Percentiles rank a stretch among this genome's conserved stretches.
Evolutionary conservation across 75 land plant species (phyloP).

Genomic region (Cupressus sempervirens): DNA sequence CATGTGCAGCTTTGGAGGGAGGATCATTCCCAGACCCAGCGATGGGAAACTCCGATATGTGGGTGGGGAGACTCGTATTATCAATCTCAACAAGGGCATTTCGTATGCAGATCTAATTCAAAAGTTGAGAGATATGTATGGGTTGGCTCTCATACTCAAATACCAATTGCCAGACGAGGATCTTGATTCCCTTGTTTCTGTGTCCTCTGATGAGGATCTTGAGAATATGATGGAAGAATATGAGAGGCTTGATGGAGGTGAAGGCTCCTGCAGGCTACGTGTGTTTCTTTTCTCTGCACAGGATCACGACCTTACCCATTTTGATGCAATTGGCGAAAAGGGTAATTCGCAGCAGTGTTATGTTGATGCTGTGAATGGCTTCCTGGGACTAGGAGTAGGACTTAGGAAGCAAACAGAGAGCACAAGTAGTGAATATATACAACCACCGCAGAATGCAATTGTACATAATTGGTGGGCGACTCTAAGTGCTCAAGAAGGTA

Average conservation of each 20-base stretch:
- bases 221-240: no score
- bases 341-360: constrained; percentile 37
- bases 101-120: constrained; percentile 43
- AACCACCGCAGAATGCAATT: constrained; percentile 27
- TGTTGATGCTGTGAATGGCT: constrained; percentile 66
- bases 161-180: constrained; percentile 87
- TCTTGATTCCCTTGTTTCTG: constrained; percentile 52
- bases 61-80: constrained; percentile 76
- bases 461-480: constrained; percentile 16
- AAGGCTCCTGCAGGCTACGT: no score
- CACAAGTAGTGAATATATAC: constrained; percentile 27
- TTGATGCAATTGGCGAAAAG: constrained; percentile 18
- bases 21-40: constrained; percentile 10
- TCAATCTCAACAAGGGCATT: constrained; percentile 42
- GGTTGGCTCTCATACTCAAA: constrained; percentile 24
- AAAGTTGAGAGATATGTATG: constrained; percentile 49
- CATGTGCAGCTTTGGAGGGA: constrained; percentile 83
- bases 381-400: constrained; percentile 15
- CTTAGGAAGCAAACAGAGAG: constrained; percentile 28
- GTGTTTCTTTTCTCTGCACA: constrained; percentile 50
- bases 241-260: no score
- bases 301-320: constrained; percentile 38
- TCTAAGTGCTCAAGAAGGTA: constrained; percentile 13
- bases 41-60: constrained; percentile 91
- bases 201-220: constrained; percentile 10